Percentiles rank a stretch among this genome's conserved stretches.
phyloP scores from a whole-genome alignment of 768 basidiomycete species.

The Pholiota molesta region DNA sequence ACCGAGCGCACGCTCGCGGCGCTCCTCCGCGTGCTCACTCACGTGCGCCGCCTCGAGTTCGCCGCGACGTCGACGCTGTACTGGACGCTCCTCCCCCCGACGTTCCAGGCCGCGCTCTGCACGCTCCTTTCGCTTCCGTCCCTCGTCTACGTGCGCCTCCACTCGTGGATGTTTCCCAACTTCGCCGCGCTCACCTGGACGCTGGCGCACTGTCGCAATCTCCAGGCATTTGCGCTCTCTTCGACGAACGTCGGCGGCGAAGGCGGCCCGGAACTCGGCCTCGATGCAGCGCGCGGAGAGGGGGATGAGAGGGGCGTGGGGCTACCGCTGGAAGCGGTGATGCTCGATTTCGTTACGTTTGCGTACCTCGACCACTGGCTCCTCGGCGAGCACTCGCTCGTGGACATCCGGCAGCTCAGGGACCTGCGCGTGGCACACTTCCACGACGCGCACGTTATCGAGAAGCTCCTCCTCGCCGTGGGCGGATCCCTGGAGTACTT shows the following conservation, averaged over 20 bases:
- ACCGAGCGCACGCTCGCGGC: constrained; percentile 39
- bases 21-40: constrained; percentile 38
- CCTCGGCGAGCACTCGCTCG: constrained; percentile 26
- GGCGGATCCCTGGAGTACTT: constrained; percentile 43
- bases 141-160: constrained; percentile 41
- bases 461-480: constrained; percentile 36
- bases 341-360: constrained; percentile 43
- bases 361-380: constrained; percentile 41
- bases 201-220: constrained; percentile 35
- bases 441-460: constrained; percentile 36
- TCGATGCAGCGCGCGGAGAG: not conserved
- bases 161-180: constrained; percentile 42
- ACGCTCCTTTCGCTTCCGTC: constrained; percentile 36
- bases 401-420: constrained; percentile 39
- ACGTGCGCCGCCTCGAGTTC: constrained; percentile 41
- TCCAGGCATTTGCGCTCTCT: constrained; percentile 39
- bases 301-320: constrained; percentile 7
- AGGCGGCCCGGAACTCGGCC: constrained; percentile 13
- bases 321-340: constrained; percentile 36
- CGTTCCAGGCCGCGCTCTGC: constrained; percentile 37
- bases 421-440: constrained; percentile 47
- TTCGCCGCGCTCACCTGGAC: constrained; percentile 35
- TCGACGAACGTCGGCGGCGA: constrained; percentile 35
- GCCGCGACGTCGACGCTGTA: constrained; percentile 36
- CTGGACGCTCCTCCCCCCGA: constrained; percentile 38